Percentiles rank a stretch among this genome's conserved stretches.
Conservation (phyloP, 1,139 yeast genomes). For the Scheffersomyces lignicola region DNA sequence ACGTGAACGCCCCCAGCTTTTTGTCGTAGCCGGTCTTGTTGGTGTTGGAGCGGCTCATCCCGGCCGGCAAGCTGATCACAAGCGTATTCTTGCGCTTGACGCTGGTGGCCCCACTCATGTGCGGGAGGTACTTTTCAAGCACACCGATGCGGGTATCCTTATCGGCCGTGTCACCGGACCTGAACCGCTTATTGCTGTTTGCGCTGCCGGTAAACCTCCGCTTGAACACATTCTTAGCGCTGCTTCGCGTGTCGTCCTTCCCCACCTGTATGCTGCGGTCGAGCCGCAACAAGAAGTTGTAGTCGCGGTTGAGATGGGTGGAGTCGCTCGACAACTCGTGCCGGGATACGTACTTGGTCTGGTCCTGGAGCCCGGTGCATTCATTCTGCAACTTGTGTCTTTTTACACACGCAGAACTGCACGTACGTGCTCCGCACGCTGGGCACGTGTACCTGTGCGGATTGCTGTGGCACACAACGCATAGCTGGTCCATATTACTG, state of each 20-base stretch:
- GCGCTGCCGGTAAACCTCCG: conserved; percentile 18
- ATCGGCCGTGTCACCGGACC: conserved; percentile 14
- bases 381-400: conserved; percentile 61
- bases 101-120: conserved; percentile 21
- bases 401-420: conserved; percentile 71
- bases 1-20: conserved; percentile 57
- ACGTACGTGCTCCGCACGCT: conserved; percentile 65
- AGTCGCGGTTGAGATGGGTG: conserved; percentile 71
- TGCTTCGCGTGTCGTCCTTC: conserved; percentile 45
- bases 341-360: conserved; percentile 55
- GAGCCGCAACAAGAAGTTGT: conserved; percentile 66
- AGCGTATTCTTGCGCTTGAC: conserved; percentile 40
- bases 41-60: conserved; percentile 67
- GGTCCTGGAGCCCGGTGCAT: conserved; percentile 71
- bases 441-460: conserved; percentile 79
- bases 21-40: conserved; percentile 80
- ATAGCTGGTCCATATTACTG: conserved; percentile 18
- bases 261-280: conserved; percentile 57
- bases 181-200: conserved; percentile 27
- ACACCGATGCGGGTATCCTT: conserved; percentile 25
- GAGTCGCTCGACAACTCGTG: conserved; percentile 34
- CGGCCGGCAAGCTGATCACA: conserved; percentile 57
- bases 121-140: conserved; percentile 25
- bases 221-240: conserved; percentile 39
- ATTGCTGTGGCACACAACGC: conserved; percentile 52